Evolutionary conservation across 148 eudicot species (phyloP).

Genomic region (Nepenthes mirabilis): DNA sequence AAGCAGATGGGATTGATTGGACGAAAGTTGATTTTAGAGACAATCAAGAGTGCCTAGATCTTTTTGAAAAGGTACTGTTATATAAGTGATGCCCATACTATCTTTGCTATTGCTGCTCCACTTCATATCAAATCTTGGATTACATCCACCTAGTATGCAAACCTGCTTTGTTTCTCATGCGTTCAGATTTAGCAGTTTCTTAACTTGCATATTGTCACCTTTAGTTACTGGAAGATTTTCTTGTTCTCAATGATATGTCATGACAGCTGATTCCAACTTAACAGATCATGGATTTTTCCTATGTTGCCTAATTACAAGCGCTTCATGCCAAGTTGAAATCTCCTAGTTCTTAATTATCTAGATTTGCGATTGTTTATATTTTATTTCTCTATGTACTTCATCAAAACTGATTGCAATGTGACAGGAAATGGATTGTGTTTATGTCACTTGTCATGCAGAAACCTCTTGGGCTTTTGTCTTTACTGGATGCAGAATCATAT

Average conservation of each 20-base stretch:
- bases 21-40: constrained; percentile 75
- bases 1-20: constrained; percentile 91
- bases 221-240: too few species aligned
- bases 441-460: constrained; percentile 33
- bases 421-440: not conserved
- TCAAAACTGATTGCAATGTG: not conserved
- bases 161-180: too few species aligned
- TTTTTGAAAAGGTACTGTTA: constrained; percentile 77
- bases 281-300: too few species aligned
- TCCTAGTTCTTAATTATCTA: too few species aligned
- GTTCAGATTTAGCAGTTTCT: too few species aligned
- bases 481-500: constrained; percentile 82
- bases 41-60: constrained; percentile 88
- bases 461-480: constrained; percentile 71
- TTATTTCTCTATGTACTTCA: too few species aligned
- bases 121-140: not conserved
- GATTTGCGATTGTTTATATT: too few species aligned
- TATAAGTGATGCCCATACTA: not conserved
- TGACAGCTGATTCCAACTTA: too few species aligned
- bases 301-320: too few species aligned
- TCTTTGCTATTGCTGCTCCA: not conserved
- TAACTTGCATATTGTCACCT: too few species aligned
- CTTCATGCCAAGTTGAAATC: too few species aligned
- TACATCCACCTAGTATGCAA: not conserved
- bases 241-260: too few species aligned